Evolutionary conservation across 2,329 filamentous ascomycete genomes (phyloP).

Genomic region (Diplodia scrobiculata): DNA sequence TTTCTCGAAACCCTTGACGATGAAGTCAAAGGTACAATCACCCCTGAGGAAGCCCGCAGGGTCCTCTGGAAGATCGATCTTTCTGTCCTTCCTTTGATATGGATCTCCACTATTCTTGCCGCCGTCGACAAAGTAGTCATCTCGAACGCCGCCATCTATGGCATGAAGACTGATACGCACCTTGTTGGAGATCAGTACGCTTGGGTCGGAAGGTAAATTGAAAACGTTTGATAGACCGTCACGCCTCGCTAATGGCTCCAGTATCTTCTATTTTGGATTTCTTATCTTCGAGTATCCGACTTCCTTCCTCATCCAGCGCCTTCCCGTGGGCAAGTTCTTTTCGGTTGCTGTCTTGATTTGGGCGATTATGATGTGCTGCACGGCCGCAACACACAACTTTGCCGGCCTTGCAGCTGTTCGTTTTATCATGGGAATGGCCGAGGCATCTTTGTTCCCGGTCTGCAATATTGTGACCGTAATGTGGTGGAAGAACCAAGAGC

Average conservation of each 20-base stretch:
- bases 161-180: slow-evolving; percentile 34
- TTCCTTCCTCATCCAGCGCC: slow-evolving; percentile 33
- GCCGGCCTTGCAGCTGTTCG: slow-evolving; percentile 21
- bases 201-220: slow-evolving; percentile 33
- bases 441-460: slow-evolving; percentile 12
- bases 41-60: not conserved
- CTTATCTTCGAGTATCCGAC: slow-evolving; percentile 34
- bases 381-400: slow-evolving; percentile 32
- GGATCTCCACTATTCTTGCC: slow-evolving; percentile 30
- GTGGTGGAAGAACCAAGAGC: slow-evolving; percentile 24
- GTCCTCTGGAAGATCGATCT: slow-evolving; percentile 27
- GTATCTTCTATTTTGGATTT: slow-evolving; percentile 35
- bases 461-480: slow-evolving; percentile 22
- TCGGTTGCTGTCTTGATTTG: slow-evolving; percentile 32
- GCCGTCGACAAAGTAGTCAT: slow-evolving; percentile 49
- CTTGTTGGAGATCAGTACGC: slow-evolving; percentile 36
- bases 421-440: slow-evolving; percentile 27
- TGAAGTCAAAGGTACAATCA: slow-evolving; percentile 2
- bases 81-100: slow-evolving; percentile 6
- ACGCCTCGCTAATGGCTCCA: not conserved
- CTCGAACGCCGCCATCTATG: slow-evolving; percentile 36
- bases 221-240: not conserved
- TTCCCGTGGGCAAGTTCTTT: slow-evolving; percentile 36
- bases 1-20: slow-evolving; percentile 15
- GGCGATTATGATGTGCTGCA: slow-evolving; percentile 33